Conservation (phyloP, 345 rosid species). For the Dovyalis caffra region DNA sequence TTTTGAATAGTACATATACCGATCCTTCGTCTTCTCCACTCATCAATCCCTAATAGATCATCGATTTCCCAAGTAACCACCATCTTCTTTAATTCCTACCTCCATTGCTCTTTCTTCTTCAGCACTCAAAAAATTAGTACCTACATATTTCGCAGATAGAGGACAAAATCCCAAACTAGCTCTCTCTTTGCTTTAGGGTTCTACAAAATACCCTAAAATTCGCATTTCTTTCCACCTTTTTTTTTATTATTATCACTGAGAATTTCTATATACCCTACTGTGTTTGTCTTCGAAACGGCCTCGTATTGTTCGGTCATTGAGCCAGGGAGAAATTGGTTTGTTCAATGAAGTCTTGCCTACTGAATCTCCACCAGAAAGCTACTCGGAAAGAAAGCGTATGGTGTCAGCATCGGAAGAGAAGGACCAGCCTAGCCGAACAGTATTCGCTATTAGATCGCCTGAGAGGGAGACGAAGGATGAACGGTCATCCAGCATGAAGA, state of each 20-base stretch:
- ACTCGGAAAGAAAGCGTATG: slow-evolving; percentile 8
- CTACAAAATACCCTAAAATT: too few species aligned
- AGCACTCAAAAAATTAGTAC: neutral
- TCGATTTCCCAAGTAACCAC: too few species aligned
- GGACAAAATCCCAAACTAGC: too few species aligned
- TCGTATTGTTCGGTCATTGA: slow-evolving; percentile 19
- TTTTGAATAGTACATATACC: too few species aligned
- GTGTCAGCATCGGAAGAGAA: neutral
- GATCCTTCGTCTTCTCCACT: too few species aligned
- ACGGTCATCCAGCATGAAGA: slow-evolving; percentile 1
- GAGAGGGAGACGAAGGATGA: neutral
- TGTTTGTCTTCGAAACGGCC: slow-evolving; percentile 4
- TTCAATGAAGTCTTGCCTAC: slow-evolving; percentile 7
- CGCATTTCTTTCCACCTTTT: too few species aligned
- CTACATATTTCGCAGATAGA: neutral
- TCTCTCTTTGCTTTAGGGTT: too few species aligned
- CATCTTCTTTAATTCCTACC: too few species aligned
- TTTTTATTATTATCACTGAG: too few species aligned
- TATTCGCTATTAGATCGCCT: slow-evolving; percentile 16
- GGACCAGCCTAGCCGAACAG: neutral
- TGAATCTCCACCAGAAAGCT: slow-evolving; percentile 1
- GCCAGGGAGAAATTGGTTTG: slow-evolving; percentile 27
- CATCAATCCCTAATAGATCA: too few species aligned
- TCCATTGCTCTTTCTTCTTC: too few species aligned
- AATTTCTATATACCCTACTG: too few species aligned